These are phyloP conservation scores for Fusarium zealandicum DNA, from an alignment of 2,329 filamentous ascomycete genomes.

Conservation along the genomic window DNA sequence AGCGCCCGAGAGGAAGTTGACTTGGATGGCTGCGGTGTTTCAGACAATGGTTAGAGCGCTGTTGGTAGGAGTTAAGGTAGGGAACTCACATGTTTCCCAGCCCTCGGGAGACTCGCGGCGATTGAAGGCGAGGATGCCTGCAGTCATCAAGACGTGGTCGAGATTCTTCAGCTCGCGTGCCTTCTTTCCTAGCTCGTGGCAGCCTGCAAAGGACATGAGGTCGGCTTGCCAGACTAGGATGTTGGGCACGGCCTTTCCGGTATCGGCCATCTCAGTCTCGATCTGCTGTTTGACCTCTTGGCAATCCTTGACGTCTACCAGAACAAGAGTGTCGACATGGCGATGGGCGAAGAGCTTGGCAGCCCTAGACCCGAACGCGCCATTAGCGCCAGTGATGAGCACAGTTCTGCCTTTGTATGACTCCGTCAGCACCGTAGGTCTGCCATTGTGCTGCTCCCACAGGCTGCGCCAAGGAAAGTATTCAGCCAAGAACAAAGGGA, in stretches of 20 bases:
- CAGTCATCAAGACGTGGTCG: constrained; percentile 49
- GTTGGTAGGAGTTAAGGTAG: neutral
- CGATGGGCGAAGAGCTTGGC: constrained; percentile 47
- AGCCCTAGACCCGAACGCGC: constrained; percentile 47
- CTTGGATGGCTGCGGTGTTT: constrained; percentile 43
- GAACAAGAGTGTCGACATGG: constrained; percentile 46
- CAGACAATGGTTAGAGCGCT: constrained; percentile 3
- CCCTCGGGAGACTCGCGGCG: constrained; percentile 48
- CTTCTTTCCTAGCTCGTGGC: constrained; percentile 43
- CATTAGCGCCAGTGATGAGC: constrained; percentile 48
- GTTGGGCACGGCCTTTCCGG: constrained; percentile 39
- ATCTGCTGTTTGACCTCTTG: constrained; percentile 45
- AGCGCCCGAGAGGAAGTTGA: constrained; percentile 48
- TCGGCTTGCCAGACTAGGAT: constrained; percentile 49
- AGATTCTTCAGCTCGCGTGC: constrained; percentile 41
- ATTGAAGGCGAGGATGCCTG: constrained; percentile 48
- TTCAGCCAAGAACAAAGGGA: constrained; percentile 45
- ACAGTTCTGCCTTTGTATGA: constrained; percentile 48
- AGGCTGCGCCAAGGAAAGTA: constrained; percentile 48
- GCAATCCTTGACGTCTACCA: constrained; percentile 48
- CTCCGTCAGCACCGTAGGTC: constrained; percentile 44
- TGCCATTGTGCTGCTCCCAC: constrained; percentile 44
- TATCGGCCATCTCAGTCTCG: constrained; percentile 40
- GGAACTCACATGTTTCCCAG: constrained; percentile 48
- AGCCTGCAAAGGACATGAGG: constrained; percentile 48